Evolutionary conservation across 2,329 filamentous ascomycete species (phyloP), one percentile per base, ranked within the genome.

Genomic region (Cladosporium sp.): DNA sequence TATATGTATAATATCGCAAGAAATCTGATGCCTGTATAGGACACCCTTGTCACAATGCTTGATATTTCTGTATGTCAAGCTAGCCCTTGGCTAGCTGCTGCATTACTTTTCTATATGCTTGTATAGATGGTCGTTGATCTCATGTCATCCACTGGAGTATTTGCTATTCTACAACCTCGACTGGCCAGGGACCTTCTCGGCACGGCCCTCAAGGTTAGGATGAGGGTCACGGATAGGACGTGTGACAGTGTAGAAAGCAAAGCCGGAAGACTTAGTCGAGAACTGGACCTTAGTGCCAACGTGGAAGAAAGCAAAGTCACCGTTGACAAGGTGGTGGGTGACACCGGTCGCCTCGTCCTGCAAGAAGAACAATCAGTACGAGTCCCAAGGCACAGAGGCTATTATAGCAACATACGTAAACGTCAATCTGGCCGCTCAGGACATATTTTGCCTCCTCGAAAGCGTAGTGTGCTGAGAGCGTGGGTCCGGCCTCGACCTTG

Each of bases 371-470:
- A 9, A 28, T 44, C 24, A 54, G 37, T 20, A 19, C 37, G 13
- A 4, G 6, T n/a, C 5, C 8, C 19, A n/a, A n/a, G 1, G 9
- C 12, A 28, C 8, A 24, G 13, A n/a, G 6, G 39, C 15, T 22
- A 1, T 24, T n/a, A 32, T 10, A 25, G 15, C 2, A 35, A 53
- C 25, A 19, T 39, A 55, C 52, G 2, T 62, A 49, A n/a, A 64
- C 59, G 40, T 64, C 62, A 17, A 64, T 64, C 34, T 64, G 62
- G 3, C 62, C 62, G 17, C 28, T 58, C 25, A 64, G 52, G 3
- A 64, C 59, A 39, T 61, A 64, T 37, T 64, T 64, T 9, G 62
- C 58, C 28, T 64, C 62, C n/a, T 64, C 62, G 50, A 58, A 64
- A 3, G 37, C 50, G 48, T 64, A 64, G 52, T 58, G 42, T 3